phyloP scores from a whole-genome alignment of 148 eudicot genomes.

The Rhododendron griersonianum region DNA sequence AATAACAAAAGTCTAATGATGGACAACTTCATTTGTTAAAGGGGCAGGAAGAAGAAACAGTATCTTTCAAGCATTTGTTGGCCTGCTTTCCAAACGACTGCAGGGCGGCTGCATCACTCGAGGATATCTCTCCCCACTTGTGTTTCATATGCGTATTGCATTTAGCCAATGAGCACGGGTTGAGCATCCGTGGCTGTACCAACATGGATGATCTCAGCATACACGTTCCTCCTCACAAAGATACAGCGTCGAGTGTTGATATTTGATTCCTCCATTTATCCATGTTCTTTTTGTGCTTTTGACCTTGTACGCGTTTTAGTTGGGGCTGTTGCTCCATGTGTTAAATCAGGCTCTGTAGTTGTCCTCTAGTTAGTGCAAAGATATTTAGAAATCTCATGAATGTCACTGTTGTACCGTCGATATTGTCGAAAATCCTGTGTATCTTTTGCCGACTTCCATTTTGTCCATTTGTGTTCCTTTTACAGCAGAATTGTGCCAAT shows the following conservation, averaged over 20 bases:
- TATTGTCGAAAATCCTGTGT: not conserved
- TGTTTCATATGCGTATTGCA: conserved; percentile 56
- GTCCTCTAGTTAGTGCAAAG: not conserved
- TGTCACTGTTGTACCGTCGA: not conserved
- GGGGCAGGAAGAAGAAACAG: conserved; percentile 26
- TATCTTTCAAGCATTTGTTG: conserved; percentile 50
- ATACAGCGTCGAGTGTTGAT: not conserved
- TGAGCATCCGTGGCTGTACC: conserved; percentile 35
- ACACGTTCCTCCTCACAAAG: conserved; percentile 17
- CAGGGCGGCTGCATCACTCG: conserved; percentile 30
- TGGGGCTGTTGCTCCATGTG: not conserved
- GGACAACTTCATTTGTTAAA: not conserved
- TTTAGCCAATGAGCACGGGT: conserved; percentile 50
- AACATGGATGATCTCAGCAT: conserved; percentile 46
- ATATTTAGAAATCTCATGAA: not conserved
- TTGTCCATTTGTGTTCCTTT: not conserved
- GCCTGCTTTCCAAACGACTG: conserved; percentile 43
- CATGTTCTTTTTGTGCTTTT: not conserved
- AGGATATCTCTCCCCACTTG: conserved; percentile 52
- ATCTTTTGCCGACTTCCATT: not conserved
- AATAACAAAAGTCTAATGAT: not conserved
- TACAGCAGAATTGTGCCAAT: not conserved
- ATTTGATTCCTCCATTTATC: not conserved
- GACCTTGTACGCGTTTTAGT: not conserved
- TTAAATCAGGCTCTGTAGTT: not conserved